Base-by-base conservation (phyloP, 192 early-diverging fungal genomes). In the Coemansia sp. region DNA sequence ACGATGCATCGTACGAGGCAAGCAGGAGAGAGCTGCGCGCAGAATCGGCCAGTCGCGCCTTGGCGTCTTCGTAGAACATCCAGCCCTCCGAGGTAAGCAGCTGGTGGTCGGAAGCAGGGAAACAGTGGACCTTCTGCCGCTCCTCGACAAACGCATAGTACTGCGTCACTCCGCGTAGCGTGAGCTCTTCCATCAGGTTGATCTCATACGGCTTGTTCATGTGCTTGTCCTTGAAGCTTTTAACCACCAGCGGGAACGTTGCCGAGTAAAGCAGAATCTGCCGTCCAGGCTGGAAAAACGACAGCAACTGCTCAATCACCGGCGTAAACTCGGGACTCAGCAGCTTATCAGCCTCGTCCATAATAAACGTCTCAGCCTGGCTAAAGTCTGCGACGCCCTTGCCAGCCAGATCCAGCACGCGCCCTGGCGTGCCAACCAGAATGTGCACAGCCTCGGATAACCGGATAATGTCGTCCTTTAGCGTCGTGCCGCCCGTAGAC, bases 61-160 rank as follows among this genome's bases (percentile, higher is more conserved):
- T 58, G 35, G 68, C 68, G 15, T 70, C 68, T 7, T 64, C 68
- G 10, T 65, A 61, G 69, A 60, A 64, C 69, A 71, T 64, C 69
- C 69, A 71, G 39, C 69, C 69, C 5, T 71, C 69, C 5, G 69
- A 71, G 11, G 69, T 60, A 22, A 67, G 39, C 84, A 89, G 76
- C 87, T 89, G 69, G 87, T 76, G 64, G 83, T 71, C 69, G 15
- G 69, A 71, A 7, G 53, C 32, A 3, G 69, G 69, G 59, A 71
- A 71, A 59, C 69, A 98, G 73, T 99, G 97, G 4, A 99, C 97
- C 75, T 99, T 99, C 69, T 99, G 97, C 64, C 92, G 85, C 72
- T 99, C 97, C 79, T 98, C 95, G 22, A 99, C 96, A 83, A 94
- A 99, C 32, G 97, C 97, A 76, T 99, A 99, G 84, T 95, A 99